Evolutionary conservation across 768 basidiomycete genomes (phyloP).

Genomic region (Hygrophorus pudorinus): DNA sequence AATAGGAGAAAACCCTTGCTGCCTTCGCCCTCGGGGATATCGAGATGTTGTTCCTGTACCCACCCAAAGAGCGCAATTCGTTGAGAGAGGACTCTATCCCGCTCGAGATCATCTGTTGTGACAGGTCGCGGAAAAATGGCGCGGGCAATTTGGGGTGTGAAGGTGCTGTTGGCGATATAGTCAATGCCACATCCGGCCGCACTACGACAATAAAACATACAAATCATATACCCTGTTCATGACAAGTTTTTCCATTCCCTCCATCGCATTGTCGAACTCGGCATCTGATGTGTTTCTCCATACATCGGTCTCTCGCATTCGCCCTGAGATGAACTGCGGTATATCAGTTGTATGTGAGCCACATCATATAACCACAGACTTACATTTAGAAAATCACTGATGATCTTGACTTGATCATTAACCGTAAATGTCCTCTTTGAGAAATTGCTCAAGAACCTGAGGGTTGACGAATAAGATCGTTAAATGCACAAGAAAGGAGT

Average conservation of each 20-base stretch:
- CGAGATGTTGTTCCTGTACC: constrained; percentile 83
- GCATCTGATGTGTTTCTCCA: constrained; percentile 71
- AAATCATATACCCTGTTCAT: constrained; percentile 97
- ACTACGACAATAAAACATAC: constrained; percentile 36
- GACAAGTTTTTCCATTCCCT: constrained; percentile 99
- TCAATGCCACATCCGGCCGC: not conserved
- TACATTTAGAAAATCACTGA: constrained; percentile 87
- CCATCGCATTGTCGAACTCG: constrained; percentile 95
- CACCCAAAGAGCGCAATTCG: constrained; percentile 87
- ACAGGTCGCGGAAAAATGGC: constrained; percentile 62
- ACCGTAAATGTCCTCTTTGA: constrained; percentile 86
- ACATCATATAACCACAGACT: constrained; percentile 16
- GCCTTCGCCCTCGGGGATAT: constrained; percentile 72
- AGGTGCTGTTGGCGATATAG: constrained; percentile 49
- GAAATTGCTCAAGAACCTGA: constrained; percentile 89
- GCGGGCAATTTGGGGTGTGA: constrained; percentile 74
- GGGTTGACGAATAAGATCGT: constrained; percentile 1
- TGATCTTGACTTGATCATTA: constrained; percentile 88
- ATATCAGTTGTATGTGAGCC: constrained; percentile 4
- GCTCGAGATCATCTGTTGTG: constrained; percentile 93
- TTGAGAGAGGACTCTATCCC: constrained; percentile 83
- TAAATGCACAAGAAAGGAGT: not conserved
- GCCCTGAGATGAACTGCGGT: constrained; percentile 73
- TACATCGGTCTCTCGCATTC: constrained; percentile 77
- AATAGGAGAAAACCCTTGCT: constrained; percentile 80